Percentiles rank a stretch among this genome's conserved stretches.
Conservation (phyloP, 345 rosid species). For the Gossypium longicalyx region DNA sequence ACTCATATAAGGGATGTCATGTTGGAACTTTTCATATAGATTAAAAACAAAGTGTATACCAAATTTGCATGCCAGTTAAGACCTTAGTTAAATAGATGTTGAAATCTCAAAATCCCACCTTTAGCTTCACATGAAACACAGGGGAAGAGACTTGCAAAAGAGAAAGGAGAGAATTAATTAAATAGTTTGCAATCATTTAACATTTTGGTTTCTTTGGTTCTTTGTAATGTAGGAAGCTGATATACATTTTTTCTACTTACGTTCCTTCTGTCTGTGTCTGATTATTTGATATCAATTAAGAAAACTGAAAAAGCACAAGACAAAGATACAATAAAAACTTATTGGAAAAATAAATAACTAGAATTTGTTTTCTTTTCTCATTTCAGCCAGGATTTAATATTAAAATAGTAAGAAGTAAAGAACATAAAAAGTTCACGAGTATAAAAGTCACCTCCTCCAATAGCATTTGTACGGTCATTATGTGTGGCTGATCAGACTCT, state of each 20-base stretch:
- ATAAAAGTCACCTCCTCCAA: slow-evolving; percentile 38
- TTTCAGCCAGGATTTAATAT: background rate
- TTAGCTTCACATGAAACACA: slow-evolving; percentile 4
- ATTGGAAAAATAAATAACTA: background rate
- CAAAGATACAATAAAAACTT: background rate
- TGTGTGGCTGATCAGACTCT: slow-evolving; percentile 57
- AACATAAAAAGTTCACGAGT: background rate
- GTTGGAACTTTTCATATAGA: background rate
- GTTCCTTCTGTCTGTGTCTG: background rate
- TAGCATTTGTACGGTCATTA: slow-evolving; percentile 43
- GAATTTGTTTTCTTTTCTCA: background rate
- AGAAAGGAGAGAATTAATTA: background rate
- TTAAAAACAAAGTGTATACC: background rate
- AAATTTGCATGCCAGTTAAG: background rate
- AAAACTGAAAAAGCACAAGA: background rate
- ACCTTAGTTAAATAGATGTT: background rate
- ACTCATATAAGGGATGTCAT: background rate
- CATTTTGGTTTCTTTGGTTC: background rate
- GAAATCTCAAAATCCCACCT: background rate
- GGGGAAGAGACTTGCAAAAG: background rate
- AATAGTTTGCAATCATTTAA: background rate
- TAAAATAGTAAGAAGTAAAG: background rate
- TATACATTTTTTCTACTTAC: background rate
- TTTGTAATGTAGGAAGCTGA: background rate
- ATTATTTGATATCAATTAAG: background rate